Conservation (phyloP, 306 rosid species). For the Luffa acutangula region DNA sequence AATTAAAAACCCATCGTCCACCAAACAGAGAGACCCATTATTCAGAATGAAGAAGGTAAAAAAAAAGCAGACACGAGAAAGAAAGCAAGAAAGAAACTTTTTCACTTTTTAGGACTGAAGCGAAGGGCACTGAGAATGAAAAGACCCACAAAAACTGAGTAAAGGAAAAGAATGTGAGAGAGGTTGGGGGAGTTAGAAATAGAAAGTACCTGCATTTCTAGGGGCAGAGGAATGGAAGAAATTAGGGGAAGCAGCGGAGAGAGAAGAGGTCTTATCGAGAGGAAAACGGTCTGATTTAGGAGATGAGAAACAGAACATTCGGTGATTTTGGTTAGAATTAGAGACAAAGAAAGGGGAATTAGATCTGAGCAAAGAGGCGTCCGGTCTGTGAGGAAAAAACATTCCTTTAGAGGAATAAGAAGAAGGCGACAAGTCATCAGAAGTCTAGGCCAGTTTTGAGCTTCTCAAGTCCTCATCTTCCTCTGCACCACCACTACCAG, state of each 20-base stretch:
- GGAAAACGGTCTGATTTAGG: slow-evolving; percentile 47
- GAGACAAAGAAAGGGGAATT: slow-evolving; percentile 31
- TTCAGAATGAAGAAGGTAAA: not conserved
- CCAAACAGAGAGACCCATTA: slow-evolving; percentile 15
- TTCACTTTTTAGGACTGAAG: slow-evolving; percentile 25
- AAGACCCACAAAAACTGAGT: slow-evolving; percentile 32
- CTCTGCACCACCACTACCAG: slow-evolving; percentile 17
- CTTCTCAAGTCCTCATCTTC: slow-evolving; percentile 43
- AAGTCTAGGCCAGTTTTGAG: slow-evolving; percentile 36
- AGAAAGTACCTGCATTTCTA: slow-evolving; percentile 43
- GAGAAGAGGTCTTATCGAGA: slow-evolving; percentile 18
- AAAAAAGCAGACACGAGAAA: not conserved
- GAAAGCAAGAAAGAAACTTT: not conserved
- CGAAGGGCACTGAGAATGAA: slow-evolving; percentile 19
- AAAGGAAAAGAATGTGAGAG: not conserved
- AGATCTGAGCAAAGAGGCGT: slow-evolving; percentile 37
- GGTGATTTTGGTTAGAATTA: slow-evolving; percentile 36
- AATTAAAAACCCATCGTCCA: not conserved
- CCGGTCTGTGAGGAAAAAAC: slow-evolving; percentile 25
- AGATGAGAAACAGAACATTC: slow-evolving; percentile 72
- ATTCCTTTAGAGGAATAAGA: slow-evolving; percentile 24
- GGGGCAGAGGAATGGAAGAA: slow-evolving; percentile 23
- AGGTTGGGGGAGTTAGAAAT: not conserved
- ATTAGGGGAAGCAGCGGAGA: slow-evolving; percentile 24
- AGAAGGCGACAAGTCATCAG: slow-evolving; percentile 24